Base-by-base conservation (phyloP, 2,329 filamentous ascomycete species). In the Ceratocystis alfenasii region DNA sequence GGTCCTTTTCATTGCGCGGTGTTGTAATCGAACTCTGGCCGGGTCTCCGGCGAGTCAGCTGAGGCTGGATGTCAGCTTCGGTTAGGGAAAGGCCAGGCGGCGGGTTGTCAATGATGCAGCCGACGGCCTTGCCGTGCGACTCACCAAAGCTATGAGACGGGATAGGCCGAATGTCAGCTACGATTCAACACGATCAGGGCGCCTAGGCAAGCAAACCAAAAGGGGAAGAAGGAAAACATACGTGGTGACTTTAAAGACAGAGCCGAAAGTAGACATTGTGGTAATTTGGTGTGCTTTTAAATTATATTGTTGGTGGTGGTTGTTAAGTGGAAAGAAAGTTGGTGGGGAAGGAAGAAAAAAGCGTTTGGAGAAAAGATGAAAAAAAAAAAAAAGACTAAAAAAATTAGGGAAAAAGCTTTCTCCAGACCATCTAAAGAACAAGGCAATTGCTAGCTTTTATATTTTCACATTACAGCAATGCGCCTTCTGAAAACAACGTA, bases 81-180 rank as follows among this genome's bases (percentile, higher is more conserved):
- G 84, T 88, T 75, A 97, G 85, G 72, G 86, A 79, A 81, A 97
- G 87, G 72, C 90, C 89, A 15, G 94, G 92, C 45, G 93, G 94
- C 73, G 86, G 89, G 71, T 91, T 91, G 75, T 97, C 93, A 76
- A 97, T 87, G 72, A 97, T 96, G 79, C 90, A 95, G 73, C 91
- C 92, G 72, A 97, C 91, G 41, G 88, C 93, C 72, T 87, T 87
- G 79, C 93, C 95, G 78, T 96, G 93, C 66, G 89, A 95, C 73
- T 81, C 79, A 73, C 79, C 79, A 70, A 78, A 79, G 72, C 78
- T 79, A 70, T 63, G 66, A 33, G 61, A 60, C 20, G 66, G 46
- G 69, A 64, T 69, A 61, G 36, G 59, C 41, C 64, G 30, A 45
- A 57, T 63, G 62, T 45, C 10, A 55, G 33, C 17, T 65, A 25